Evolutionary conservation across 2,329 filamentous ascomycete genomes (phyloP).

Genomic region (Niveomyces coronatus): DNA sequence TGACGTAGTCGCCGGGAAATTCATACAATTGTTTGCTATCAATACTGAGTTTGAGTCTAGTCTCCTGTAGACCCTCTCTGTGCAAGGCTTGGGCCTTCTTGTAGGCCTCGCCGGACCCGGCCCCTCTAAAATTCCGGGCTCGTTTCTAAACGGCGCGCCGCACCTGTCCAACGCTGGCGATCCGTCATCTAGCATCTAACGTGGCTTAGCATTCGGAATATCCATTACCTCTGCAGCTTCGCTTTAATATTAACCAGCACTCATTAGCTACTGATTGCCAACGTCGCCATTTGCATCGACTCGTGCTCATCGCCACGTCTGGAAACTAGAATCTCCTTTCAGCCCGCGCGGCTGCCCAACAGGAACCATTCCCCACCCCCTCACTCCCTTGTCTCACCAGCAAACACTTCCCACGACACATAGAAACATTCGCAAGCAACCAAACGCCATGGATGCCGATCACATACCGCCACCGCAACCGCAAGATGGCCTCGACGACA

Average conservation of each 20-base stretch:
- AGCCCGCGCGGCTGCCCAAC: constrained; percentile 8
- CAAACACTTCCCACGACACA: neutral
- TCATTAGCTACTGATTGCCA: neutral
- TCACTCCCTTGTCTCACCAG: neutral
- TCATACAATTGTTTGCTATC: too few species aligned
- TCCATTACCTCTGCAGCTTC: constrained; percentile 6
- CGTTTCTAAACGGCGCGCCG: constrained; percentile 8
- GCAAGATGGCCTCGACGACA: constrained; percentile 36
- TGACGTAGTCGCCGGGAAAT: too few species aligned
- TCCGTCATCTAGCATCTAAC: constrained; percentile 9
- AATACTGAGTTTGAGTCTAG: too few species aligned
- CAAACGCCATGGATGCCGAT: constrained; percentile 12
- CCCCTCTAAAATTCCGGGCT: constrained; percentile 23
- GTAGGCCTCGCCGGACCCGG: constrained; percentile 11
- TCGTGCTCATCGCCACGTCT: neutral
- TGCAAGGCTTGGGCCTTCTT: too few species aligned
- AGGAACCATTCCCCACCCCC: neutral
- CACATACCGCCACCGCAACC: constrained; percentile 12
- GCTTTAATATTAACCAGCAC: neutral
- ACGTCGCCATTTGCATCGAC: neutral
- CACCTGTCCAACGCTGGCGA: constrained; percentile 12
- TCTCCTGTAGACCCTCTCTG: neutral
- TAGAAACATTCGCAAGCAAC: neutral
- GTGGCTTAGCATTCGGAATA: constrained; percentile 2
- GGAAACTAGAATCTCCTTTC: neutral